Evolutionary conservation across 495 filamentous ascomycete genomes (phyloP).

Genomic region (Talaromyces proteolyticus): DNA sequence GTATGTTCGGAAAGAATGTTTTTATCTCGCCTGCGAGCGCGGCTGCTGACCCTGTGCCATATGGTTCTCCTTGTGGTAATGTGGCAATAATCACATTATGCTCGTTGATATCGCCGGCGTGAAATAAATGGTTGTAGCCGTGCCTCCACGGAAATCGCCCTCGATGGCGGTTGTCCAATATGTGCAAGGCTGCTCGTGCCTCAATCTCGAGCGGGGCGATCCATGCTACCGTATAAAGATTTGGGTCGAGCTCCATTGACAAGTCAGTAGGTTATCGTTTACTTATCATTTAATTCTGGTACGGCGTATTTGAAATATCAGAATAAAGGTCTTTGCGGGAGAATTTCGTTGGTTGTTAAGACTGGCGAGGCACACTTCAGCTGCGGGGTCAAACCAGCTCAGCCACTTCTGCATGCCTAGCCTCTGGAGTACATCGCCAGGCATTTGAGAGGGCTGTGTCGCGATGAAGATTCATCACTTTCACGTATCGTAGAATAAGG

Average conservation of each 20-base stretch:
- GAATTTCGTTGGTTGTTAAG: background rate
- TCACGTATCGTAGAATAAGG: too few species aligned
- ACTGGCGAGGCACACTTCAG: background rate
- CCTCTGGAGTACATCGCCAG: too few species aligned
- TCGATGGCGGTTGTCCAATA: conserved; percentile 10
- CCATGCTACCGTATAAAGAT: conserved; percentile 4
- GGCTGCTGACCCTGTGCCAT: conserved; percentile 28
- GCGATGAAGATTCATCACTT: too few species aligned
- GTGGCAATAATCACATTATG: conserved; percentile 6
- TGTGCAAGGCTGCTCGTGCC: conserved; percentile 1
- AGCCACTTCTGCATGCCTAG: too few species aligned
- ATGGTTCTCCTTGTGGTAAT: background rate
- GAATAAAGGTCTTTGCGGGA: background rate
- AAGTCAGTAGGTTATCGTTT: too few species aligned
- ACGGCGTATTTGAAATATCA: background rate
- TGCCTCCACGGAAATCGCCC: conserved; percentile 14
- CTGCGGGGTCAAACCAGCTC: too few species aligned
- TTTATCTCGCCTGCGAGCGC: conserved; percentile 31
- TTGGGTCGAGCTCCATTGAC: conserved; percentile 1
- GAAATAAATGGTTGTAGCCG: conserved; percentile 26
- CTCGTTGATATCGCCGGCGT: conserved; percentile 1
- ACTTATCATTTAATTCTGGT: background rate
- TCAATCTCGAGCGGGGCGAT: conserved; percentile 3
- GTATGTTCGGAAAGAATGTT: conserved; percentile 27
- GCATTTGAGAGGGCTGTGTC: too few species aligned